Evolutionary conservation across 345 rosid genomes (phyloP).

Genomic region (Melaleuca quinquenervia): DNA sequence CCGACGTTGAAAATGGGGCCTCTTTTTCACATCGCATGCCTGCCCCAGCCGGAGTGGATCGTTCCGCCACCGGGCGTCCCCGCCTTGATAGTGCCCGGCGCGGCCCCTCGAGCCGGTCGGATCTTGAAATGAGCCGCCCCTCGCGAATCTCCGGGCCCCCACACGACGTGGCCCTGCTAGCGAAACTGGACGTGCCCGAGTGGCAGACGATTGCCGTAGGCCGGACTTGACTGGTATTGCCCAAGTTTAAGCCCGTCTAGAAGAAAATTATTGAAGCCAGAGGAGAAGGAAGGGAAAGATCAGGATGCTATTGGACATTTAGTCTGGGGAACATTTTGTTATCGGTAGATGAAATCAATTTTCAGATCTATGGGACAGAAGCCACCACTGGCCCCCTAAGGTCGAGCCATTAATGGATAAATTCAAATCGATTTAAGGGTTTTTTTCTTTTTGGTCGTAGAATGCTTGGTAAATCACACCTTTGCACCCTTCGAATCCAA

Average conservation of each 20-base stretch:
- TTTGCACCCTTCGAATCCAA: not conserved
- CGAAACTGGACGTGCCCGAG: not conserved
- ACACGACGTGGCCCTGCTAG: too few relatives aligned
- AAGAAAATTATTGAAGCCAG: not conserved
- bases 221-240: not conserved
- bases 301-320: too few relatives aligned
- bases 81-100: not conserved
- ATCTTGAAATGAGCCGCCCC: not conserved
- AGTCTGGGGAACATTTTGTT: too few relatives aligned
- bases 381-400: not conserved
- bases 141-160: too few relatives aligned
- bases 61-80: too few relatives aligned
- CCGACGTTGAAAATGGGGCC: not conserved
- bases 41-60: not conserved
- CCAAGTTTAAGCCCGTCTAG: not conserved
- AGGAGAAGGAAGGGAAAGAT: too few relatives aligned
- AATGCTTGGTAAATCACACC: too few relatives aligned
- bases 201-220: not conserved
- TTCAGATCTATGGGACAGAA: not conserved
- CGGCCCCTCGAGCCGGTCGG: not conserved
- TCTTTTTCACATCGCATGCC: not conserved
- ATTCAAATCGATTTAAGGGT: not conserved
- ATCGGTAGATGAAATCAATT: fast-evolving
- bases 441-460: too few relatives aligned
- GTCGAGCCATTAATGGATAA: not conserved